Evolutionary conservation across 2,329 filamentous ascomycete species (phyloP).

Genomic region (Cryphonectria nitschkei): DNA sequence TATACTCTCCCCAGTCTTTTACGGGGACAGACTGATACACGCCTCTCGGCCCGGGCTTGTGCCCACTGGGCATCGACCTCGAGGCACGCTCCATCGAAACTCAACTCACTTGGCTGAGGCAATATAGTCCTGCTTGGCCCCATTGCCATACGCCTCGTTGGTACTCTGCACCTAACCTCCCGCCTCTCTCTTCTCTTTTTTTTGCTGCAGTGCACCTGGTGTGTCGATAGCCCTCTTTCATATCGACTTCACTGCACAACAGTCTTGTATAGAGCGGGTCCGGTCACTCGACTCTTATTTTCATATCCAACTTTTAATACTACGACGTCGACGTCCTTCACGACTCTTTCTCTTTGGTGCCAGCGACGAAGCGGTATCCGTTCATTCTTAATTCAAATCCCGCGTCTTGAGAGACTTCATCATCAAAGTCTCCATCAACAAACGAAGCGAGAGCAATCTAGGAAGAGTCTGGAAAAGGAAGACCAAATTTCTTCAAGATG

Average conservation of each 20-base stretch:
- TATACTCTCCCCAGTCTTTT: conserved; percentile 43
- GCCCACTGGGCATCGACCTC: conserved; percentile 44
- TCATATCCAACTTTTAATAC: conserved; percentile 29
- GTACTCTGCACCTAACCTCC: conserved; percentile 34
- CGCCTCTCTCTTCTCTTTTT: conserved; percentile 36
- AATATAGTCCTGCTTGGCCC: conserved; percentile 37
- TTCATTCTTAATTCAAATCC: conserved; percentile 22
- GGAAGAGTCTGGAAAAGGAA: conserved; percentile 28
- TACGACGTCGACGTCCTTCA: conserved; percentile 26
- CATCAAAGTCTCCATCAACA: conserved; percentile 14
- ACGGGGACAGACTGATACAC: conserved; percentile 46
- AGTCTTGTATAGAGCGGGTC: conserved; percentile 51
- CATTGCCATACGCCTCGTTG: conserved; percentile 31
- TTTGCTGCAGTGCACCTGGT: conserved; percentile 49
- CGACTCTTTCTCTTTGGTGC: conserved; percentile 23
- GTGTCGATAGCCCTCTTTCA: conserved; percentile 59
- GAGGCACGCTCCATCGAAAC: conserved; percentile 29
- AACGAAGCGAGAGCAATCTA: conserved; percentile 22
- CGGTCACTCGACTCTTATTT: conserved; percentile 52
- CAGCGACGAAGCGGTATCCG: conserved; percentile 29
- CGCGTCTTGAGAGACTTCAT: conserved; percentile 15
- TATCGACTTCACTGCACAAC: conserved; percentile 43
- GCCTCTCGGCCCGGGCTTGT: conserved; percentile 40
- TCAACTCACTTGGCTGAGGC: conserved; percentile 29
- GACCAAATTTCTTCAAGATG: conserved; percentile 59